These are phyloP conservation scores for Pichia occidentalis DNA, from an alignment of 805 yeast species.

Conservation along the genomic window DNA sequence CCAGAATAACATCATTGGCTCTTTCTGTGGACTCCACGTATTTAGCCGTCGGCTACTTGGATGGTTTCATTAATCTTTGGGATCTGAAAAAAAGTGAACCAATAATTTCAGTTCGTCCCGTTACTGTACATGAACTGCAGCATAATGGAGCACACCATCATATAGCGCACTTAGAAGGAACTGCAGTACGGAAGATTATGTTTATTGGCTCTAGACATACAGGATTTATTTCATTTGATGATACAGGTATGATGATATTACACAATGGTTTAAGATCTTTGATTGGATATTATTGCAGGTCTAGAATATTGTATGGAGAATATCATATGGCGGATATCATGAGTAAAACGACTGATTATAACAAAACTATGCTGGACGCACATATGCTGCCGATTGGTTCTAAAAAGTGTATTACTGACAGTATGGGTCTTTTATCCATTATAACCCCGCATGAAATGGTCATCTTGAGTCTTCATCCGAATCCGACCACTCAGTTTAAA, in stretches of 20 bases:
- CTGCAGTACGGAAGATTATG: conserved; percentile 37
- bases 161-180: conserved; percentile 32
- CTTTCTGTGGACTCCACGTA: conserved; percentile 64
- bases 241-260: conserved; percentile 48
- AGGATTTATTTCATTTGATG: conserved; percentile 50
- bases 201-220: conserved; percentile 49
- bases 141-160: conserved; percentile 17
- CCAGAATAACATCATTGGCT: conserved; percentile 48
- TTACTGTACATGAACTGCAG: conserved; percentile 20
- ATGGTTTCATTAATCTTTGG: conserved; percentile 69
- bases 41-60: conserved; percentile 59
- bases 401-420: conserved; percentile 38
- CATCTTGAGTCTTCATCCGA: conserved; percentile 50
- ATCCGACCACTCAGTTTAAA: conserved; percentile 46
- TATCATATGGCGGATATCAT: conserved; percentile 22
- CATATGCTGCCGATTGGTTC: conserved; percentile 58
- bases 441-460: conserved; percentile 45
- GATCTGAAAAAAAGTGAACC: conserved; percentile 37
- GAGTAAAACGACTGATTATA: conserved; percentile 7
- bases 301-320: conserved; percentile 49
- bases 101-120: conserved; percentile 27
- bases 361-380: conserved; percentile 33
- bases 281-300: conserved; percentile 40
- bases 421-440: conserved; percentile 52
- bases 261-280: conserved; percentile 61